These are phyloP conservation scores for Priceomyces castillae DNA, from an alignment of 805 yeast species.

Conservation along the genomic window DNA sequence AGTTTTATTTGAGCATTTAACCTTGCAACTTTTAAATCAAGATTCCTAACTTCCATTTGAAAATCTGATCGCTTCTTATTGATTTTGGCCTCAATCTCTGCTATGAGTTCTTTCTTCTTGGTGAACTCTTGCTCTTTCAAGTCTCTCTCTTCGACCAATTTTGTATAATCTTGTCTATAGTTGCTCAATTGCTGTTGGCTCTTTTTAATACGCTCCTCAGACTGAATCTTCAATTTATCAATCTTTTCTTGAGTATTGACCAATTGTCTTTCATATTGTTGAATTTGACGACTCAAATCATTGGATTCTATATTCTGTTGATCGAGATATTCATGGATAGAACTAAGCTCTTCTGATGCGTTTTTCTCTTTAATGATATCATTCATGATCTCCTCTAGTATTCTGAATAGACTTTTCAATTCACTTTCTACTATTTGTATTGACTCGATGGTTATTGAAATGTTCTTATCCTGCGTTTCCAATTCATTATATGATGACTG, in stretches of 20 bases:
- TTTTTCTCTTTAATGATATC: conserved; percentile 45
- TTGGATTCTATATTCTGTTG: conserved; percentile 33
- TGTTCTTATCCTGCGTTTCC: conserved; percentile 49
- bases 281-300: conserved; percentile 41
- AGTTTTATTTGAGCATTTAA: conserved; percentile 53
- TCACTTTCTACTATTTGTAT: conserved; percentile 44
- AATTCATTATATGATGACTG: conserved; percentile 17
- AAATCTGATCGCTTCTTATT: conserved; percentile 39
- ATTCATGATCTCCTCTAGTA: conserved; percentile 49
- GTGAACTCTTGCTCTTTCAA: conserved; percentile 48
- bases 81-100: conserved; percentile 41
- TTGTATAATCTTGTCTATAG: conserved; percentile 46
- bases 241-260: conserved; percentile 48
- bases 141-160: conserved; percentile 47
- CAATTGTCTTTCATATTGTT: conserved; percentile 51
- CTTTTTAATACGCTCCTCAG: conserved; percentile 43
- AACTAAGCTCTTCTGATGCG: conserved; percentile 33
- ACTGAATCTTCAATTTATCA: conserved; percentile 41
- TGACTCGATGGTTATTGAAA: conserved; percentile 55
- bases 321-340: conserved; percentile 41
- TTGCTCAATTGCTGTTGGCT: conserved; percentile 41
- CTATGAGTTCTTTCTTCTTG: conserved; percentile 47
- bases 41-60: conserved; percentile 51
- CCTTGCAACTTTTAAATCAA: conserved; percentile 52
- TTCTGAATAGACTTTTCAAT: conserved; percentile 44